A percentile compares a stretch with the other conserved stretches of the same genome.
Evolutionary conservation across 257 asterid genomes (phyloP).

Genomic region (Nicotiana otophora): DNA sequence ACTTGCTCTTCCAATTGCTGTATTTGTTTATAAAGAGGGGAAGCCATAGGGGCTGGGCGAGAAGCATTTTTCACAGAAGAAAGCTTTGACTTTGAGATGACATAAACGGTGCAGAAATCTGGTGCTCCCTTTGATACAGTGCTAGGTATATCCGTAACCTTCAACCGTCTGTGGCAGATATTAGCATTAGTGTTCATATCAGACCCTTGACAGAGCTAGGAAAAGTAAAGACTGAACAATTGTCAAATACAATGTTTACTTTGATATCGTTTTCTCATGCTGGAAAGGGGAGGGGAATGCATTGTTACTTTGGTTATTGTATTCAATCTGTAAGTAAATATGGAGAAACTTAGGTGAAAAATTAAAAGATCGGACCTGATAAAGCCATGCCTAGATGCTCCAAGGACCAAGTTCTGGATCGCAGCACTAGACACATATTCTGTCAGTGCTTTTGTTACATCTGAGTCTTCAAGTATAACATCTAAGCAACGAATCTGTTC

Average conservation of each 20-base stretch:
- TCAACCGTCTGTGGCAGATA: slow-evolving; percentile 46
- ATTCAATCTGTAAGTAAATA: background rate
- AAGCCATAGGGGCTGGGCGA: slow-evolving; percentile 53
- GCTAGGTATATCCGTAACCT: slow-evolving; percentile 52
- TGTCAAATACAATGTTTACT: background rate
- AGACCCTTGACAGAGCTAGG: background rate
- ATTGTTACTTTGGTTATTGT: background rate
- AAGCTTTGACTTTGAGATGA: slow-evolving; percentile 74
- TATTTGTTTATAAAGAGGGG: slow-evolving; percentile 51
- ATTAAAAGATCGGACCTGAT: slow-evolving; percentile 42
- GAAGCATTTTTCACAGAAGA: slow-evolving; percentile 68
- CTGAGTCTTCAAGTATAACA: slow-evolving; percentile 58
- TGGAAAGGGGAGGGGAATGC: background rate
- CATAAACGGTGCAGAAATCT: slow-evolving; percentile 69
- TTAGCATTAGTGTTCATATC: background rate
- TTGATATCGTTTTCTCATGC: background rate
- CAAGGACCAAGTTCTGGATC: slow-evolving; percentile 71
- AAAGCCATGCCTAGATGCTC: slow-evolving; percentile 71
- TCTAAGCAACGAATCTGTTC: slow-evolving; percentile 63
- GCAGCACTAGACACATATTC: slow-evolving; percentile 66
- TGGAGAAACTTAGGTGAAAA: background rate
- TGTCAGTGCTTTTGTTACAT: slow-evolving; percentile 53
- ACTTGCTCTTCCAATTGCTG: slow-evolving; percentile 31
- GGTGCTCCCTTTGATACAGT: slow-evolving; percentile 59
- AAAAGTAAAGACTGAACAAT: background rate